These are phyloP conservation scores for Chenopodium suecicum DNA, from an alignment of 148 eudicot species.

Conservation along the genomic window DNA sequence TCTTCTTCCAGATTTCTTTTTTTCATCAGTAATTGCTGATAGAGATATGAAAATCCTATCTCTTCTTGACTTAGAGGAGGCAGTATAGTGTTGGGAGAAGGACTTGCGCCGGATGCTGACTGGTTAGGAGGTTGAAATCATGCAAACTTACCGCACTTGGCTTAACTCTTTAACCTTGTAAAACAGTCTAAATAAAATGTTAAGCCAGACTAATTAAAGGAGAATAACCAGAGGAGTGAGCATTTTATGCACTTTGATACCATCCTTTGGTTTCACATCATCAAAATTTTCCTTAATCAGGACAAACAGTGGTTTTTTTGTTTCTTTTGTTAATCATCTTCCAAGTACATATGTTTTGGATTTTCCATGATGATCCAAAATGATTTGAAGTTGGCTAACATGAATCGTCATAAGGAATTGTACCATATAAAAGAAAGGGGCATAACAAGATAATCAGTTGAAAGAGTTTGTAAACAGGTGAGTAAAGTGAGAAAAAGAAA, in stretches of 20 bases:
- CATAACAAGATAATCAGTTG: no score
- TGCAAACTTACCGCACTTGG: neutral
- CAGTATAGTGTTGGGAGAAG: neutral
- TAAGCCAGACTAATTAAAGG: neutral
- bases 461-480: no score
- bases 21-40: neutral
- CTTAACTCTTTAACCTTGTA: neutral
- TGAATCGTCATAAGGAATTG: no score
- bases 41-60: neutral
- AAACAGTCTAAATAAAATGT: neutral
- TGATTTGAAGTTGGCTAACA: no score
- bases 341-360: neutral
- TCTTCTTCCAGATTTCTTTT: neutral
- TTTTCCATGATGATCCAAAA: no score
- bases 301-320: neutral
- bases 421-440: no score
- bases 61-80: neutral
- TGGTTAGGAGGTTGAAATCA: neutral
- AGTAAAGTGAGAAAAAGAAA: no score
- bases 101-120: neutral
- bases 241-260: neutral
- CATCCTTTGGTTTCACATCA: neutral
- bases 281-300: no score
- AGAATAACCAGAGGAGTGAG: neutral
- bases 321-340: neutral